Base-by-base conservation (phyloP, 441 rosid species). In the Capsella rubella region DNA sequence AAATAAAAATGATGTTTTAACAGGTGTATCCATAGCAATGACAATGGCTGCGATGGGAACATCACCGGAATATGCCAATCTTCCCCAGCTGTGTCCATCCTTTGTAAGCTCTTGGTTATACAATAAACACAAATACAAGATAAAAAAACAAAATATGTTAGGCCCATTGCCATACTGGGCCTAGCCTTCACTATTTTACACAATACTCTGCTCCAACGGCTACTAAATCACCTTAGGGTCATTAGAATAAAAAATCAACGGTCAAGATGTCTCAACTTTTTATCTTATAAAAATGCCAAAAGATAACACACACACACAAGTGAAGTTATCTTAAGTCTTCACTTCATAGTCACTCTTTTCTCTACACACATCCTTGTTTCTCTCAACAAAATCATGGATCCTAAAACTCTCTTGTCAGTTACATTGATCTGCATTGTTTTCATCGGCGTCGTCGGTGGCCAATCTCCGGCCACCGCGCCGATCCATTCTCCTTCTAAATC, bases 371-470 rank as follows among this genome's bases (percentile, higher is more conserved):
- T 14, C 60, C 63, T 72, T 62, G 8, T 42, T 66, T 66, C 47
- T 18, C 15, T 72, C 76, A 72, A 52, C 76, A 52, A 16, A 61
- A 42, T 51, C n/a, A 88, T 88, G 95, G 90, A 86, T 76, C 82
- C 69, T n/a, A 79, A 76, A 45, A 59, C 77, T 50, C 64, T 82
- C 9, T 46, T 85, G 8, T 57, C 83, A 7, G 31, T 85, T 16
- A 84, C 87, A 39, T 58, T 88, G 1, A 52, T 88, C 25, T 85
- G 83, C 86, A 59, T 85, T 73, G 53, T 83, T 53, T 77, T 82
- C 35, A 80, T 83, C 56, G 71, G 79, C 8, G 89, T 85, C 78
- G 85, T 86, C 80, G 84, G 82, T 35, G 94, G 90, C 45, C 92
- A 87, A 52, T 47, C 84, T 16, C 96, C 84, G 6, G 72, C 85